Evolutionary conservation across 2,329 filamentous ascomycete genomes (phyloP).

Genomic region (Colletotrichum cereale): DNA sequence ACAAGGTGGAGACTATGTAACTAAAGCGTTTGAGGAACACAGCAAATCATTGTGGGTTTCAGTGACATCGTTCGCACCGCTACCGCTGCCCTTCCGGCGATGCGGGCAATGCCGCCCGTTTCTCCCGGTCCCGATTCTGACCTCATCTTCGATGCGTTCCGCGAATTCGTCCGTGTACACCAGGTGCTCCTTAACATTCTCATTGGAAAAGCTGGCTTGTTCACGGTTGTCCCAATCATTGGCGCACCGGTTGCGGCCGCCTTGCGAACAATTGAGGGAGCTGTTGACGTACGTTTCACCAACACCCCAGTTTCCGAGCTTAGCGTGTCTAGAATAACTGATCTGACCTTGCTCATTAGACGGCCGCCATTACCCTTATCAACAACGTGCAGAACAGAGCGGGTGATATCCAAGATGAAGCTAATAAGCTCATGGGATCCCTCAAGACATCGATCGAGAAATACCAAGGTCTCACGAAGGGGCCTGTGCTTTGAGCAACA

Average conservation of each 20-base stretch:
- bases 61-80: conserved; percentile 46
- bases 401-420: not conserved
- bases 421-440: not conserved
- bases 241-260: conserved; percentile 46
- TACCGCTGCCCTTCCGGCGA: conserved; percentile 37
- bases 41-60: conserved; percentile 49
- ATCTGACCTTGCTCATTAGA: conserved; percentile 11
- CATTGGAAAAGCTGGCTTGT: conserved; percentile 50
- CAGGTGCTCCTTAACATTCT: conserved; percentile 50
- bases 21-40: not conserved
- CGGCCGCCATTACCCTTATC: conserved; percentile 43
- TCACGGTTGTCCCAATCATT: conserved; percentile 46
- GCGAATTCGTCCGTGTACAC: conserved; percentile 48
- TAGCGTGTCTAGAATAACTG: too few relatives aligned
- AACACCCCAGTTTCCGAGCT: not conserved
- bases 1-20: rapidly evolving
- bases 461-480: not conserved
- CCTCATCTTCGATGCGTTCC: conserved; percentile 46
- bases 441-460: not conserved
- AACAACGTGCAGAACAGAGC: conserved; percentile 45
- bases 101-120: conserved; percentile 41
- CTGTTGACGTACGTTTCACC: conserved; percentile 45
- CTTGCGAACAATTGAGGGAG: conserved; percentile 44
- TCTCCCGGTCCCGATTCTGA: conserved; percentile 35
- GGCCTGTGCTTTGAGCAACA: not conserved